Evolutionary conservation across 2,329 filamentous ascomycete genomes (phyloP).

Genomic region (Nothophoma quercina): DNA sequence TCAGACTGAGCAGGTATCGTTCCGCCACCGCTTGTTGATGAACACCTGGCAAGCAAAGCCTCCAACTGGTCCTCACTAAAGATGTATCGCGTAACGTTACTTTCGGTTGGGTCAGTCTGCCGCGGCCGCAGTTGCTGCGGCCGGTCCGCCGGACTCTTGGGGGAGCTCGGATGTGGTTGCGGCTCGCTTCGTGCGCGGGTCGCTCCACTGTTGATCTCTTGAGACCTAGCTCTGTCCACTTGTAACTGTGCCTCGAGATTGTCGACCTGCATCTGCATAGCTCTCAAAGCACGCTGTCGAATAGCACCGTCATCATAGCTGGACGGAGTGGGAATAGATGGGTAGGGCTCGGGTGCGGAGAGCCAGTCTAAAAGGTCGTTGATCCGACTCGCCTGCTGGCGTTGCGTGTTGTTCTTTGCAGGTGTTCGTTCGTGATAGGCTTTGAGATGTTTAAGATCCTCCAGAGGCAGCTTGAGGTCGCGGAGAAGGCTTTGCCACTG

Average conservation of each 20-base stretch:
- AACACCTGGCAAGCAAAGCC: too few species aligned
- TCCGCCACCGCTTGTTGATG: too few species aligned
- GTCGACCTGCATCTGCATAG: background rate
- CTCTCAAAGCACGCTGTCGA: background rate
- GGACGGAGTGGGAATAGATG: background rate
- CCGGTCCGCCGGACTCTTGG: background rate
- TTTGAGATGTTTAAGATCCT: background rate
- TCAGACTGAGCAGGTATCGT: too few species aligned
- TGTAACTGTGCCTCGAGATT: background rate
- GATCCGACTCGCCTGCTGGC: background rate
- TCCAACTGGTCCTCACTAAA: too few species aligned
- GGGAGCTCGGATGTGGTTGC: background rate
- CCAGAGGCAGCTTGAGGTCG: background rate
- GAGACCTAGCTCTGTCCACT: background rate
- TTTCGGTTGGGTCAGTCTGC: too few species aligned
- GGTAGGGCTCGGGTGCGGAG: background rate
- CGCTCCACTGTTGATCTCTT: background rate
- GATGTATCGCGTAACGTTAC: too few species aligned
- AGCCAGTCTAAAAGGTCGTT: background rate
- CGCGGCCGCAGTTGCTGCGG: too few species aligned
- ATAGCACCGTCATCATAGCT: background rate
- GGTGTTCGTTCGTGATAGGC: background rate
- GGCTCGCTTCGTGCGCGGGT: background rate
- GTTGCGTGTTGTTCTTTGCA: background rate
- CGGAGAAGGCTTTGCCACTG: background rate